Evolutionary conservation across 2,329 filamentous ascomycete genomes (phyloP), one percentile per base, ranked within the genome.

Genomic region (Chaetomium olivaceum): DNA sequence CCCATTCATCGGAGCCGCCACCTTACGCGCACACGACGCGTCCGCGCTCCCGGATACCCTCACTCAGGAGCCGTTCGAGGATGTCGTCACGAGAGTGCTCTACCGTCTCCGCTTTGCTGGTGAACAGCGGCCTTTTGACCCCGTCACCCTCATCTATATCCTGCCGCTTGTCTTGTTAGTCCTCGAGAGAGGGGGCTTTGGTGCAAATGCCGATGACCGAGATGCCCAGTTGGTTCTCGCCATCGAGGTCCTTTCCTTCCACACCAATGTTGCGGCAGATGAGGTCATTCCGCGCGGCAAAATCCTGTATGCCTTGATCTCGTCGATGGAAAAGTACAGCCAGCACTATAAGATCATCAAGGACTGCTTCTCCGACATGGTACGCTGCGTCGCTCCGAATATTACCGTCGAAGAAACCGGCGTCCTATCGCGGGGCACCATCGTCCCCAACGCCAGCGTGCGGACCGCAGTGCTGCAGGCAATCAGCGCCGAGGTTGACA

Each of bases 301-400:
- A 65, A 82, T 97, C 46, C 77, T 98, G 4, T 81, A 85, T 2
- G 83, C 85, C 3, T 81, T 99, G 46, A 89, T 97, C 64, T 82
- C 82, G 54, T 90, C 93, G 1, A 96, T 99, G 91, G 91, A 96
- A 75, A 85, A 80, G 67, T 97, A 96, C 76, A 90, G 88, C 54
- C 93, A 96, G 74, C 95, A 99, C 77, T 97, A 97, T 81, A 97
- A 97, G 78, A 82, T 93, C 65, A 88, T 97, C 78, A 97, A 94
- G 76, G 95, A 99, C 77, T 96, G 92, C 73, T 86, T 99, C 69
- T 85, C 90, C 62, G 92, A 98, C 76, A 85, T 96, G 70, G 92
- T 91, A 73, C 89, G 93, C 66, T 93, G 90, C 69, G 85, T 98
- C 60, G 90, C 94, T 3, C 88, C 91, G 2, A 97, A 92, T 72